These are phyloP conservation scores for Globisporangium emineosum DNA, from an alignment of 352 stramenopile species.

Conservation along the genomic window DNA sequence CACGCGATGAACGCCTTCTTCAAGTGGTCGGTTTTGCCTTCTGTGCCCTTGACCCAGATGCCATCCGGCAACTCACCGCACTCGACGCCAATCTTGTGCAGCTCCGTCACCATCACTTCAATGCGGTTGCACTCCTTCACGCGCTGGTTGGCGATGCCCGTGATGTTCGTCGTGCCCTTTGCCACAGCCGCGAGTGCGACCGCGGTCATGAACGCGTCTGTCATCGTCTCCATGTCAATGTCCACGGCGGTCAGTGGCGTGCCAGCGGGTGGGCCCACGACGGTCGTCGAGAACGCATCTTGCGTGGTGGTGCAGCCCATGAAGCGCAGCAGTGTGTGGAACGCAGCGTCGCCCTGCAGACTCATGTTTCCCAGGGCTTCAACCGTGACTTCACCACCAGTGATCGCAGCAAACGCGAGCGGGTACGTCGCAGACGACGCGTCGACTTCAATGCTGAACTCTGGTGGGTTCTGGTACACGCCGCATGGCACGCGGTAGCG, in stretches of 20 bases:
- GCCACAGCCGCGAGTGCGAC: slow-evolving; percentile 94
- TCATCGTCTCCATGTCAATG: slow-evolving; percentile 97
- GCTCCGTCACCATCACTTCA: slow-evolving; percentile 96
- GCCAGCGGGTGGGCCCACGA: slow-evolving; percentile 70
- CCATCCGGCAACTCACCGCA: slow-evolving; percentile 71
- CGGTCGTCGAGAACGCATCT: slow-evolving; percentile 59
- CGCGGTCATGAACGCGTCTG: slow-evolving; percentile 98
- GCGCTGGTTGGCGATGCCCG: slow-evolving; percentile 97
- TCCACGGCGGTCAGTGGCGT: slow-evolving; percentile 84
- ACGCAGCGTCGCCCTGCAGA: slow-evolving; percentile 95
- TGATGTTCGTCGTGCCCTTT: slow-evolving; percentile 95
- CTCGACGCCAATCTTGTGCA: slow-evolving; percentile 92
- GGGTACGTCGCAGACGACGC: slow-evolving; percentile 97
- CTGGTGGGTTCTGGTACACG: slow-evolving; percentile 65
- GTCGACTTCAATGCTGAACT: slow-evolving; percentile 92
- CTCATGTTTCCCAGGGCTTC: slow-evolving; percentile 92
- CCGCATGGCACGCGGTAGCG: slow-evolving; percentile 68
- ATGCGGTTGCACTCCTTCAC: slow-evolving; percentile 99
- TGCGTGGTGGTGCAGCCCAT: slow-evolving; percentile 80
- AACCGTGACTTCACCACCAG: slow-evolving; percentile 92
- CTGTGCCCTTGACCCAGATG: slow-evolving; percentile 74
- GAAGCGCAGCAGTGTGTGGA: slow-evolving; percentile 82
- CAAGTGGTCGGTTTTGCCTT: slow-evolving; percentile 42
- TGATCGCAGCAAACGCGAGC: slow-evolving; percentile 95
- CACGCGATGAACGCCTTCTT: slow-evolving; percentile 69